Base-by-base conservation (phyloP, 2,329 filamentous ascomycete genomes). In the Myriosclerotinia duriaeana region DNA sequence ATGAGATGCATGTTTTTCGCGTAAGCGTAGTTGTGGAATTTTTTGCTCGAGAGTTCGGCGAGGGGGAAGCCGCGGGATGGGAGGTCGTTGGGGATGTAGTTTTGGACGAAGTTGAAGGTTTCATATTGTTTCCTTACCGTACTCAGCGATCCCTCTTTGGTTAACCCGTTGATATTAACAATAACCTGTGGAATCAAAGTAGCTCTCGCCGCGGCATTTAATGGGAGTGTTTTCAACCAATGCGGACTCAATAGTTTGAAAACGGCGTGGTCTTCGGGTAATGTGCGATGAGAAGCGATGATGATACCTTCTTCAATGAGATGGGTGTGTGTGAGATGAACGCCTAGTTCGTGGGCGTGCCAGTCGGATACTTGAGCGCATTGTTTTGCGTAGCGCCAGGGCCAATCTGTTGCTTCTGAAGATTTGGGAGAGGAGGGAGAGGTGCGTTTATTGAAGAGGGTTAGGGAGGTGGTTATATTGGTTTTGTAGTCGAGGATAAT, bases 371-470 rank as follows among this genome's bases (percentile, higher is more conserved):
- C 76, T 66, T 83, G 81, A 1, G 78, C 78, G 56, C 80, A 83
- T 0, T 78, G 82, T 73, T 84, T 84, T 26, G 82, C 82, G 70
- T 83, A 84, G 54, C 82, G 74, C 82, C 82, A 84, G 0, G 81
- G 77, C 80, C 81, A 84, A 74, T 84, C 82, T 2, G 74, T 71
- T 63, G 76, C 77, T 68, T 82, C 78, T 15, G 72, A 69, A 20
- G 65, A 66, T 5, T 68, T 72, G 0, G 74, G 68, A 44, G 78
- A 76, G 0, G 71, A 68, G 0, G 80, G 77, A 0, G 68, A 70
- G 38, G 78, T 69, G 1, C 80, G 76, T 59, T 77, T 76, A 74
- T 84, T 84, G 77, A 82, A 84, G 67, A 83, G 78, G 53, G 78
- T 79, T 56, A 84, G 78, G 0, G 81, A 83, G 26, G 79, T 75